Evolutionary conservation across 1,284 basidiomycete species (phyloP).

Genomic region (Cutaneotrichosporon mucoides): DNA sequence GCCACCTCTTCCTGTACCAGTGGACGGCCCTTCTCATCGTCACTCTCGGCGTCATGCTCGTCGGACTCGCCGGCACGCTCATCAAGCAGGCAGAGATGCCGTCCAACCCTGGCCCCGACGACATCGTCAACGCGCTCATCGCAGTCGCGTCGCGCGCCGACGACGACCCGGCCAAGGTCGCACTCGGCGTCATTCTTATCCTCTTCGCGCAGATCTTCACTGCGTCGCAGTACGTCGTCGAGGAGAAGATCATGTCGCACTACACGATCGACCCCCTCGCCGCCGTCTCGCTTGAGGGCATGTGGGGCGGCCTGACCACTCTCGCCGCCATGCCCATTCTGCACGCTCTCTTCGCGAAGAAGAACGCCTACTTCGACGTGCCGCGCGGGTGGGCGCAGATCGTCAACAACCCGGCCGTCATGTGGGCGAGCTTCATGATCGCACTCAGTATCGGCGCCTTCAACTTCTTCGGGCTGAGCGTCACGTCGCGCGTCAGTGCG

Average conservation of each 20-base stretch:
- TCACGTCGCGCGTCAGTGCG: slow-evolving; percentile 84
- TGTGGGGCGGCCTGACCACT: slow-evolving; percentile 75
- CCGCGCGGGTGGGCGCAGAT: slow-evolving; percentile 87
- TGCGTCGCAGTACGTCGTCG: slow-evolving; percentile 60
- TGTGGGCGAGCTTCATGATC: slow-evolving; percentile 72
- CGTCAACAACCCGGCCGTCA: slow-evolving; percentile 69
- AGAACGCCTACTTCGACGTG: slow-evolving; percentile 85
- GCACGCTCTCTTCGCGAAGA: slow-evolving; percentile 57
- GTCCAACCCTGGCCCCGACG: neutral
- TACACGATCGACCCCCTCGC: slow-evolving; percentile 88
- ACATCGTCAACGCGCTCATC: slow-evolving; percentile 1
- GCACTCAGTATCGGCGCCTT: slow-evolving; percentile 83
- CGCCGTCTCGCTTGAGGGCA: slow-evolving; percentile 90
- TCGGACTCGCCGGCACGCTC: slow-evolving; percentile 85
- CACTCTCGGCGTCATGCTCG: slow-evolving; percentile 82
- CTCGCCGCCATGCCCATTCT: slow-evolving; percentile 45
- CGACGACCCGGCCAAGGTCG: slow-evolving; percentile 47
- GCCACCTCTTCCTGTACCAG: slow-evolving; percentile 52
- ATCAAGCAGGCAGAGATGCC: slow-evolving; percentile 52
- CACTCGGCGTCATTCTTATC: slow-evolving; percentile 74
- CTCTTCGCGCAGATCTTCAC: slow-evolving; percentile 88
- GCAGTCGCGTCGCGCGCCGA: slow-evolving; percentile 18
- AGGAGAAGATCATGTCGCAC: slow-evolving; percentile 85
- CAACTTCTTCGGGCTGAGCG: slow-evolving; percentile 92
- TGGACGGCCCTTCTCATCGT: slow-evolving; percentile 90